A percentile compares a stretch with the other conserved stretches of the same genome.
phyloP scores from a whole-genome alignment of 2,329 filamentous ascomycete species.

The Aureobasidium sp. region DNA sequence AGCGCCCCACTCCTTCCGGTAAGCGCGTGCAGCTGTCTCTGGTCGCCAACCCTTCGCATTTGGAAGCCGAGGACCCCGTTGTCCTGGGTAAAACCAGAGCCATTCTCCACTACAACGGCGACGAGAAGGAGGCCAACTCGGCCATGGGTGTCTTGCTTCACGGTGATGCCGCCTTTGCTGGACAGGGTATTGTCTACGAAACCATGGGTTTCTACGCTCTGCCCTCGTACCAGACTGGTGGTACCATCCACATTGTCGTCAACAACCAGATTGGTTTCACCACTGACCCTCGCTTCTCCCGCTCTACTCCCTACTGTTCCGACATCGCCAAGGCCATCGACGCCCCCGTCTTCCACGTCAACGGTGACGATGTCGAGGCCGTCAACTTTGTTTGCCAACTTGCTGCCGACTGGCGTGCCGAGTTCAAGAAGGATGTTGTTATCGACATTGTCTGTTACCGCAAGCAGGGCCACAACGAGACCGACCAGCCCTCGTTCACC shows the following conservation, averaged over 20 bases:
- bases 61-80: constrained; percentile 96
- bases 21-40: constrained; percentile 99
- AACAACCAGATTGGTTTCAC: constrained; percentile 99
- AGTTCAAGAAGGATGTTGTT: constrained; percentile 97
- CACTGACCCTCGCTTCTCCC: constrained; percentile 92
- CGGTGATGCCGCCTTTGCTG: constrained; percentile 94
- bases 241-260: constrained; percentile 92
- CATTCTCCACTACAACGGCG: constrained; percentile 98
- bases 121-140: constrained; percentile 77
- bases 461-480: constrained; percentile 99
- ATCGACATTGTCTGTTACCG: constrained; percentile 98
- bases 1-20: constrained; percentile 92
- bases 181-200: constrained; percentile 95
- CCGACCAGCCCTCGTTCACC: constrained; percentile 98
- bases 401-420: constrained; percentile 92
- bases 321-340: constrained; percentile 99
- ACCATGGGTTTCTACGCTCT: constrained; percentile 96
- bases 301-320: constrained; percentile 96
- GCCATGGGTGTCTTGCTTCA: constrained; percentile 96
- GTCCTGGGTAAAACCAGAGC: constrained; percentile 95
- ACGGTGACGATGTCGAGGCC: constrained; percentile 95
- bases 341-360: constrained; percentile 97
- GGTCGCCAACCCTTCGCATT: constrained; percentile 94
- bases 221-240: constrained; percentile 91
- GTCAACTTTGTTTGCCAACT: constrained; percentile 98